Evolutionary conservation across 371 early-diverging fungal genomes (phyloP).

Genomic region (Coemansia sp.): DNA sequence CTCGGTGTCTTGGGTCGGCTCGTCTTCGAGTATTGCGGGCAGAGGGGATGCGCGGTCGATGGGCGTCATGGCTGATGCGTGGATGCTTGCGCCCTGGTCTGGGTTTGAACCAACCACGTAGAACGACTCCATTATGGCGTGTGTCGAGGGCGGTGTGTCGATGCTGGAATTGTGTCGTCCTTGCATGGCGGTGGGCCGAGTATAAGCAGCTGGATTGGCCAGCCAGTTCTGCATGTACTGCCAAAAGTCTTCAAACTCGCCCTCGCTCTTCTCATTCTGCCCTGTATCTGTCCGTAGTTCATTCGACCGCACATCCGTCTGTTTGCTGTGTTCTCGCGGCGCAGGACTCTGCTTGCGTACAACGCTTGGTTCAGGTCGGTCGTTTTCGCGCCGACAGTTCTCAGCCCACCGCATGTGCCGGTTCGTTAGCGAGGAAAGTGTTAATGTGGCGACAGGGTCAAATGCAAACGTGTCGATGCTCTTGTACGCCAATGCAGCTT

Average conservation of each 20-base stretch:
- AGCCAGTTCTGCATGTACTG: slow-evolving; percentile 54
- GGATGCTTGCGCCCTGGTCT: slow-evolving; percentile 40
- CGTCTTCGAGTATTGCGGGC: slow-evolving; percentile 23
- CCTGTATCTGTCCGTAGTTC: neutral
- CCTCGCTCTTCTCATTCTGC: slow-evolving; percentile 18
- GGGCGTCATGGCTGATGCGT: slow-evolving; percentile 8
- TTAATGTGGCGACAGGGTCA: slow-evolving; percentile 42
- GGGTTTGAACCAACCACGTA: slow-evolving; percentile 48
- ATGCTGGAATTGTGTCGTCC: neutral
- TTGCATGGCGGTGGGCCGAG: slow-evolving; percentile 25
- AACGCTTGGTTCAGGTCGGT: neutral
- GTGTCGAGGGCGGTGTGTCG: slow-evolving; percentile 4
- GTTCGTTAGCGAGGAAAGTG: slow-evolving; percentile 33
- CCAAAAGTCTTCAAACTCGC: slow-evolving; percentile 54
- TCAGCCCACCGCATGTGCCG: slow-evolving; percentile 46
- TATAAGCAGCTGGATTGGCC: slow-evolving; percentile 51
- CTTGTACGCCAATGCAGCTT: slow-evolving; percentile 28
- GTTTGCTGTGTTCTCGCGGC: too few relatives aligned
- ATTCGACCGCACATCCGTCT: neutral
- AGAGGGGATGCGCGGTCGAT: slow-evolving; percentile 19
- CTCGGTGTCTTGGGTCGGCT: neutral
- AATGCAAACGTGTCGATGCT: slow-evolving; percentile 20
- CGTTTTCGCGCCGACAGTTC: slow-evolving; percentile 29
- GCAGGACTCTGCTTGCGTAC: too few relatives aligned
- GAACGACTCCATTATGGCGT: slow-evolving; percentile 49